A percentile compares a stretch with the other conserved stretches of the same genome.
phyloP scores from a whole-genome alignment of 2,329 filamentous ascomycete species.

The Alternaria sp. region DNA sequence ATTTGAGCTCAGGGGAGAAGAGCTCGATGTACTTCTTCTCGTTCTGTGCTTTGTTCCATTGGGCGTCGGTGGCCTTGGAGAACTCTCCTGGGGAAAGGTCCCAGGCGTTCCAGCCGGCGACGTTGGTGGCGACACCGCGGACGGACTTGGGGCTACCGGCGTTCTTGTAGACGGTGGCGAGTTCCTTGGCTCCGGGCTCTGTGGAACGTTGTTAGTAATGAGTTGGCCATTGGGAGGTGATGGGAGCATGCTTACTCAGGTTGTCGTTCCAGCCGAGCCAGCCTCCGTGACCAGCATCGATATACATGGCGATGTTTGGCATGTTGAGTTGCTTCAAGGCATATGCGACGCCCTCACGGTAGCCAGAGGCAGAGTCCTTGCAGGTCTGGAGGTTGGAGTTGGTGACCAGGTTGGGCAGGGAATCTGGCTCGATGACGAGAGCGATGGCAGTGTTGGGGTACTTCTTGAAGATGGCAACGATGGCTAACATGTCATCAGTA shows the following conservation, averaged over 20 bases:
- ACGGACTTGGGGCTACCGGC: constrained; percentile 59
- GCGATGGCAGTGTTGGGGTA: constrained; percentile 58
- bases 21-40: constrained; percentile 63
- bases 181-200: constrained; percentile 61
- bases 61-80: constrained; percentile 44
- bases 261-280: constrained; percentile 73
- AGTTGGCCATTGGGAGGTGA: neutral
- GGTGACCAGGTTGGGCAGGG: constrained; percentile 70
- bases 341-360: constrained; percentile 66
- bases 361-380: constrained; percentile 64
- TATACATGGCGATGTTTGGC: constrained; percentile 70
- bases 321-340: constrained; percentile 67
- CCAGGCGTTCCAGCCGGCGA: constrained; percentile 68
- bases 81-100: constrained; percentile 53
- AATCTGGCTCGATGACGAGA: constrained; percentile 66
- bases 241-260: constrained; percentile 48
- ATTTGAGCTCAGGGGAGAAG: constrained; percentile 59
- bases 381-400: constrained; percentile 65
- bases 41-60: constrained; percentile 57
- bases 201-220: neutral
- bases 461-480: constrained; percentile 63
- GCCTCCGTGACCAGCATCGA: constrained; percentile 71
- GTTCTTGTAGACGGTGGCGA: constrained; percentile 57
- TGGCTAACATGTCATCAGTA: constrained; percentile 44
- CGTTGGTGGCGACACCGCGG: constrained; percentile 65